phyloP scores from a whole-genome alignment of 148 eudicot genomes.

The Heliamphora exappendiculata region DNA sequence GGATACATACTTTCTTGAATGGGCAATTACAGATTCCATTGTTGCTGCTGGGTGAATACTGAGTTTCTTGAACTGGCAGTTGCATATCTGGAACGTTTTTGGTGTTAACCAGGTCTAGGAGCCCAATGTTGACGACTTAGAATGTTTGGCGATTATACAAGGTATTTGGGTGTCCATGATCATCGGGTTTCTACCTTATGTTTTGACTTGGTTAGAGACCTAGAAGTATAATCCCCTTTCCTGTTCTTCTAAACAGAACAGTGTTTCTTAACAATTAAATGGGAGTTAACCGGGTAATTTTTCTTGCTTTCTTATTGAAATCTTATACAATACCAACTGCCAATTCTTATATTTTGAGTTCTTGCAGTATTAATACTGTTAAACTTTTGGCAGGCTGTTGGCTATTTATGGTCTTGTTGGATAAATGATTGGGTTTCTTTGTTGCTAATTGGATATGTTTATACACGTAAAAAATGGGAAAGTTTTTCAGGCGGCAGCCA shows the following conservation, averaged over 20 bases:
- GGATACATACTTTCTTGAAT: slow-evolving; percentile 38
- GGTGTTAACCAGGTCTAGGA: neutral
- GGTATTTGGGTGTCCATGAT: slow-evolving; percentile 10
- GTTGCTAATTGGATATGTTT: slow-evolving; percentile 27
- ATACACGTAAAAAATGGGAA: slow-evolving; percentile 15
- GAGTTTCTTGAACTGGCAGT: slow-evolving; percentile 35
- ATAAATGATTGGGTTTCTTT: slow-evolving; percentile 29
- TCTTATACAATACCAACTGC: slow-evolving; percentile 4
- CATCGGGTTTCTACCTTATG: neutral
- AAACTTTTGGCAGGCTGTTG: slow-evolving; percentile 59
- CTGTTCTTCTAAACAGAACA: slow-evolving; percentile 19
- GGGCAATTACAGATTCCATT: slow-evolving; percentile 18
- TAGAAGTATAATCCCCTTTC: slow-evolving; percentile 20
- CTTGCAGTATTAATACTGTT: slow-evolving; percentile 25
- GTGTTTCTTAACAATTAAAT: slow-evolving; percentile 23
- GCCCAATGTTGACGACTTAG: neutral
- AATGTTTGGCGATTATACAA: slow-evolving; percentile 9
- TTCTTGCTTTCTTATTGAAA: slow-evolving; percentile 10
- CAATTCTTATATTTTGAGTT: slow-evolving; percentile 1
- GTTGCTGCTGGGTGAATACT: slow-evolving; percentile 30
- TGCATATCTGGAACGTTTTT: slow-evolving; percentile 17
- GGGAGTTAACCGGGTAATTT: slow-evolving; percentile 36
- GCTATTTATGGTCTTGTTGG: slow-evolving; percentile 38
- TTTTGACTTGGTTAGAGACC: slow-evolving; percentile 1
- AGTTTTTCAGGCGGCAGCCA: slow-evolving; percentile 15